Evolutionary conservation across 129 eudicot genomes (phyloP), one percentile per base, ranked within the genome.

Genomic region (Pittosporum tobira): DNA sequence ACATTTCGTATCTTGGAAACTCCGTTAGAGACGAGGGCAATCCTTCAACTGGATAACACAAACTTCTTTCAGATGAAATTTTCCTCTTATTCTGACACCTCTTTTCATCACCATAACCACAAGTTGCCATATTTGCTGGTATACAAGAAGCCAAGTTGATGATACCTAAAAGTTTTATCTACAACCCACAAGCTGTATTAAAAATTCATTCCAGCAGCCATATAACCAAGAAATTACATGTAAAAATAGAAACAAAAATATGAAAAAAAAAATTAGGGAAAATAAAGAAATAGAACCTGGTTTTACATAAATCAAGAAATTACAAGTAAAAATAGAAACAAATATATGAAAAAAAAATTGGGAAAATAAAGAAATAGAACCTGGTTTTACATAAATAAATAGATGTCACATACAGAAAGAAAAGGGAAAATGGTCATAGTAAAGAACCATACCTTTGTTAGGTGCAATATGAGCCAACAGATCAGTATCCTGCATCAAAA

Each of bases 31-130:
- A 71, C 31, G 31, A 56, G 16, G 70, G 36, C 45, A 67, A 44
- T 13, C 12, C 15, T 19, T 69, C 57, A 27, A 18, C 47, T 5
- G 53, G 59, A 56, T 23, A 30, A 21, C 69, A 53, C 8, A 45
- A 28, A 26, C 68, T 10, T 26, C 37, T 31, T 20, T 73, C 84
- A 60, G 79, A n/a, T 36, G 65, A 13, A 37, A 18, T 53, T 38
- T 72, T 77, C 73, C 83, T 63, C 68, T 77, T 77, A 31, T 78
- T 73, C 59, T 56, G 63, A 58, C 60, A 64, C 37, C 34, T 66
- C 63, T 25, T 50, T 48, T 20, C 38, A 60, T 46, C 24, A 13
- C 5, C 37, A 16, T 24, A 48, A 47, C 68, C 52, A 61, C 34
- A 48, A 29, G 54, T 72, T 20, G 73, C 53, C 76, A 73, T 73